Evolutionary conservation across 768 basidiomycete species (phyloP).

Genomic region (Lactarius sp.): DNA sequence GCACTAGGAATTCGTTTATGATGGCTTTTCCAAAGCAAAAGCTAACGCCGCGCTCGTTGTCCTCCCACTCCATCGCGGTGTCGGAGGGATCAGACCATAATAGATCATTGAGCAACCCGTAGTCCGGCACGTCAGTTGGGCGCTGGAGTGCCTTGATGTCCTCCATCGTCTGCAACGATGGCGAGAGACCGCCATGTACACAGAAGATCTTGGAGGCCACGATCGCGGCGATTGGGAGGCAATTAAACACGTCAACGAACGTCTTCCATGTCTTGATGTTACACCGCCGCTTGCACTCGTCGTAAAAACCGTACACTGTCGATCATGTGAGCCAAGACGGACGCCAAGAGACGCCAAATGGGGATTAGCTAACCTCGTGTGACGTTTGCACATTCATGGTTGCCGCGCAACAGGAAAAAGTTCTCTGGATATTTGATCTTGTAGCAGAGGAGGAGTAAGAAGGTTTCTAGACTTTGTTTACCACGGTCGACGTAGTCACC

Average conservation of each 20-base stretch:
- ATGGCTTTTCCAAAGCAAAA: constrained; percentile 98
- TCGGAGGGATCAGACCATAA: constrained; percentile 99
- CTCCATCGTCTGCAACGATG: constrained; percentile 92
- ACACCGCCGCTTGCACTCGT: constrained; percentile 98
- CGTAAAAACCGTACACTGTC: constrained; percentile 97
- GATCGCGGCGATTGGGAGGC: constrained; percentile 95
- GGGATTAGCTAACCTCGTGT: constrained; percentile 72
- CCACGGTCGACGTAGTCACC: constrained; percentile 99
- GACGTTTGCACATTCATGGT: constrained; percentile 99
- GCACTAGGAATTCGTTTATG: constrained; percentile 91
- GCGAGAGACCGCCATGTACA: constrained; percentile 93
- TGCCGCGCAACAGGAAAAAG: constrained; percentile 95
- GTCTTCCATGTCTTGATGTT: constrained; percentile 99
- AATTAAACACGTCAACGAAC: constrained; percentile 99
- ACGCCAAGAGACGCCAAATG: constrained; percentile 5
- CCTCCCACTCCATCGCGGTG: constrained; percentile 97
- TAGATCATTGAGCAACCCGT: constrained; percentile 93
- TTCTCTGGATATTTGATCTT: constrained; percentile 99
- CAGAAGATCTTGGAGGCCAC: constrained; percentile 99
- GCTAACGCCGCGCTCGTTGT: constrained; percentile 97
- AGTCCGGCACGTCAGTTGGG: constrained; percentile 98
- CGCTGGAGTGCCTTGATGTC: constrained; percentile 97
- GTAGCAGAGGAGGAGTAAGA: constrained; percentile 93
- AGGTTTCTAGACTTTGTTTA: constrained; percentile 97
- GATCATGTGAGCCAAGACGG: constrained; percentile 13